Evolutionary conservation across 192 early-diverging fungal genomes (phyloP).

Genomic region (Dimargaris cristalligena): DNA sequence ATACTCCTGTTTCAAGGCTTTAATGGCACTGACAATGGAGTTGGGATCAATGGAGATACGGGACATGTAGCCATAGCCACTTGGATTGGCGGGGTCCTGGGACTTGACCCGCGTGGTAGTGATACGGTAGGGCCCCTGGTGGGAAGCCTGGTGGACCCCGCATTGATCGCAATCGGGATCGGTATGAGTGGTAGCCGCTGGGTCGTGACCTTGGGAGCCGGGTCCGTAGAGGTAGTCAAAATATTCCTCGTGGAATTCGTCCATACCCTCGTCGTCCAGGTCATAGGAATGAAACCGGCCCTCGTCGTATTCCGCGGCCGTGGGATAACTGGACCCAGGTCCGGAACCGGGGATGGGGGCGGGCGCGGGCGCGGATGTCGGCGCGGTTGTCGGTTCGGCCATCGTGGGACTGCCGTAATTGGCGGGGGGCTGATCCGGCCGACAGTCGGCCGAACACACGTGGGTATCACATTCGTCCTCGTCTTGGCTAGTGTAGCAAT

Average conservation of each 20-base stretch:
- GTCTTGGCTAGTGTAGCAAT: constrained; percentile 15
- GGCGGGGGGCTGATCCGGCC: no score
- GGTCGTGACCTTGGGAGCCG: not conserved
- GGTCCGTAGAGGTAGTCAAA: constrained; percentile 6
- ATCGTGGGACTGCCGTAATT: no score
- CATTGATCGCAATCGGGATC: not conserved
- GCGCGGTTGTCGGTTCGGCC: no score
- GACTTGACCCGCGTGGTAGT: constrained; percentile 18
- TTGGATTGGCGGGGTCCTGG: not conserved
- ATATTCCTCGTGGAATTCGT: constrained; percentile 8
- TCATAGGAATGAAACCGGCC: not conserved
- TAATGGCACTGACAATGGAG: not conserved
- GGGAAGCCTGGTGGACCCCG: not conserved
- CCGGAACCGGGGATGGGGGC: no score
- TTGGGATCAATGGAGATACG: not conserved
- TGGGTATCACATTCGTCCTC: constrained; percentile 10
- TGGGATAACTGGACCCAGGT: no score
- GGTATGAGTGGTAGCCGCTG: not conserved
- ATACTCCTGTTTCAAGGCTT: no score
- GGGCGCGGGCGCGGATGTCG: no score
- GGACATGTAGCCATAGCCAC: not conserved
- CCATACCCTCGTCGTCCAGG: constrained; percentile 1
- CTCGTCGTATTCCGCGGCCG: no score
- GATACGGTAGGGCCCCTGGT: not conserved
- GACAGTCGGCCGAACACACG: no score